phyloP scores from a whole-genome alignment of 2,329 filamentous ascomycete genomes.

The Diaporthe aspalathi region DNA sequence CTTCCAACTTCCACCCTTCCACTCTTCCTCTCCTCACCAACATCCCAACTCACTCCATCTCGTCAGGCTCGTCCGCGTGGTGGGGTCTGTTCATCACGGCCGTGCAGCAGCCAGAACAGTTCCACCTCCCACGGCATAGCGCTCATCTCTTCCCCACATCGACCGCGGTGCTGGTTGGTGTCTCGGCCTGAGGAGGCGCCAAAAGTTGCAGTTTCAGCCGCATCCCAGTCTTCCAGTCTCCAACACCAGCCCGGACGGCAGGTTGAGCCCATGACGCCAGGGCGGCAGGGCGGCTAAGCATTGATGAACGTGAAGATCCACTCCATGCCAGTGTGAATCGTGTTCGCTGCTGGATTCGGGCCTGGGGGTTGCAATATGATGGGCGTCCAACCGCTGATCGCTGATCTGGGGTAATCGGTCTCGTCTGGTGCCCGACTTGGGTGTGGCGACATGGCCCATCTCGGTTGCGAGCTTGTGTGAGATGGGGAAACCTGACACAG shows the following conservation, averaged over 20 bases:
- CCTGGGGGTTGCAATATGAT: not conserved
- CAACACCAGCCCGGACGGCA: not conserved
- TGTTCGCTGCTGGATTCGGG: conserved; percentile 9
- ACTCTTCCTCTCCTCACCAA: no score
- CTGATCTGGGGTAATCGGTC: not conserved
- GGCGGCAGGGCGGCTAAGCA: conserved; percentile 15
- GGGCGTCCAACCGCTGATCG: not conserved
- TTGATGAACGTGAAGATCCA: conserved; percentile 21
- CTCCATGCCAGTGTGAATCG: conserved; percentile 22
- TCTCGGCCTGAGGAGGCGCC: conserved; percentile 19
- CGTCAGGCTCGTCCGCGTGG: no score
- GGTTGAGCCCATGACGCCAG: conserved; percentile 15
- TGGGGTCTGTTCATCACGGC: not conserved
- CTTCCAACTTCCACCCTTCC: no score
- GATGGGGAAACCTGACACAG: conserved; percentile 13
- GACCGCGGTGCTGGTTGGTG: conserved; percentile 15
- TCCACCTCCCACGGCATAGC: not conserved
- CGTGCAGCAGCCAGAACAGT: not conserved
- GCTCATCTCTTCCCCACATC: not conserved
- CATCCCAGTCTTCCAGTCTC: not conserved
- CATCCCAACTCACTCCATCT: no score
- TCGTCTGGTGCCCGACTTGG: no score
- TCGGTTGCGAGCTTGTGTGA: conserved; percentile 5
- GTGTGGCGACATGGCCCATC: not conserved
- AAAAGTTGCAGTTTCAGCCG: conserved; percentile 33